These are phyloP conservation scores for Rhizophora mangle DNA, from an alignment of 345 rosid genomes.

Conservation along the genomic window DNA sequence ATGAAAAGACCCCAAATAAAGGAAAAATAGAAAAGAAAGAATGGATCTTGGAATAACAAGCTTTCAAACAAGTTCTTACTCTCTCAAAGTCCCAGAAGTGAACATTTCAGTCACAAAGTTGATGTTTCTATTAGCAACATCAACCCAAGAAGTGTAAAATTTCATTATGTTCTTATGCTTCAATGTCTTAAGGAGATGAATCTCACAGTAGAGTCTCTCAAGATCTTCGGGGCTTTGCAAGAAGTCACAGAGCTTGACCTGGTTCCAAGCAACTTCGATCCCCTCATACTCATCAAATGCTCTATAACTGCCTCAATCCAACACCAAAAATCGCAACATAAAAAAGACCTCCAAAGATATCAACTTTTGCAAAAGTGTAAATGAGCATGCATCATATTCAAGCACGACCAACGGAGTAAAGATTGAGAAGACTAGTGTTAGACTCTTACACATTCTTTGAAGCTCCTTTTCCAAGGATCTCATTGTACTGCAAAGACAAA, in stretches of 20 bases:
- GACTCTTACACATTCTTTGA: not conserved
- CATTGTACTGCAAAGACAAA: not conserved
- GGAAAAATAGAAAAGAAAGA: constrained; percentile 2
- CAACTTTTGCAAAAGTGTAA: constrained; percentile 13
- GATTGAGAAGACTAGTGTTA: not conserved
- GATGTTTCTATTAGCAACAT: constrained; percentile 70
- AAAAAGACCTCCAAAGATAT: constrained; percentile 10
- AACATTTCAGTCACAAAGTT: constrained; percentile 95
- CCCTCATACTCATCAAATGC: constrained; percentile 94
- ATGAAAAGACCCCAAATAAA: constrained; percentile 9
- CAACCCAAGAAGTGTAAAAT: constrained; percentile 91
- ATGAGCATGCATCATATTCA: constrained; percentile 5
- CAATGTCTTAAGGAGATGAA: constrained; percentile 88
- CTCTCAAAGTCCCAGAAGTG: constrained; percentile 91
- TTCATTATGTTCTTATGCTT: constrained; percentile 92
- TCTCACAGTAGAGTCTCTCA: constrained; percentile 88
- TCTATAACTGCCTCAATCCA: constrained; percentile 57
- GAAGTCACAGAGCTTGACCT: constrained; percentile 91
- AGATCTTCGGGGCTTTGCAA: constrained; percentile 90
- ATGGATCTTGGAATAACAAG: constrained; percentile 4
- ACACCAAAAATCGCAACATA: constrained; percentile 17
- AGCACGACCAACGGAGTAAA: not conserved
- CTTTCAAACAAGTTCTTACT: constrained; percentile 48
- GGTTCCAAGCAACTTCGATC: constrained; percentile 98
- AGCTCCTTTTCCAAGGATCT: constrained; percentile 1